Base-by-base conservation (phyloP, 108 stramenopile species). In the Craspedostauros australis region DNA sequence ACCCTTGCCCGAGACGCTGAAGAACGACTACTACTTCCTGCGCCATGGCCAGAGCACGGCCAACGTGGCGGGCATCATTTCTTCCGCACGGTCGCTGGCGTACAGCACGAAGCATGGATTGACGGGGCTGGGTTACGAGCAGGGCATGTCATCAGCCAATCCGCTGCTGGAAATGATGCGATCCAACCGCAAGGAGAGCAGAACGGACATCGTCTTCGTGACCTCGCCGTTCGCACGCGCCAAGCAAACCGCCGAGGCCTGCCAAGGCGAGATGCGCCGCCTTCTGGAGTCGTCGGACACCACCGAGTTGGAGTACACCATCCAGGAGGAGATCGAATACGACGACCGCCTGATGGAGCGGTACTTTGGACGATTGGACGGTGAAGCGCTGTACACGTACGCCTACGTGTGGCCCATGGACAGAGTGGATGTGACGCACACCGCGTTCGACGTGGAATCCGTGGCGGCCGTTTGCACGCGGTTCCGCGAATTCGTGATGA, bases 191-290 rank as follows among this genome's bases (percentile, higher is more conserved):
- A 56, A 42, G 9, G 36, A 42, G 7, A 16, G 52, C 11, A 68
- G 77, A 20, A 67, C 66, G 23, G 44, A 66, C 8, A 60, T 90
- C 9, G 47, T 76, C 15, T 81, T 90, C 49, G 57, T 80, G 24
- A 79, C 79, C n/a, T 85, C 84, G 9, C 88, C 88, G 2, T 85
- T 90, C 71, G 84, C 88, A 8, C 55, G 88, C 32, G 88, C 84
- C 2, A 62, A 64, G 33, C 77, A 85, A 39, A 85, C 84, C 3
- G 88, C 88, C 1, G 43, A 74, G 53, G 79, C 76, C 2, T 90
- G 88, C 54, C 48, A 79, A 24, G 50, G 37, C n/a, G 58, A 40
- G 4, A 6, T 37, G 15, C 22, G 12, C 34, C 2, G 11, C 34
- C 12, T 36, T 36, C 11, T 12, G 9, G 34, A 36, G 12, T 9